Percentiles rank a stretch among this genome's conserved stretches.
Conservation (phyloP, 805 yeast genomes). For the Metschnikowia sp. region DNA sequence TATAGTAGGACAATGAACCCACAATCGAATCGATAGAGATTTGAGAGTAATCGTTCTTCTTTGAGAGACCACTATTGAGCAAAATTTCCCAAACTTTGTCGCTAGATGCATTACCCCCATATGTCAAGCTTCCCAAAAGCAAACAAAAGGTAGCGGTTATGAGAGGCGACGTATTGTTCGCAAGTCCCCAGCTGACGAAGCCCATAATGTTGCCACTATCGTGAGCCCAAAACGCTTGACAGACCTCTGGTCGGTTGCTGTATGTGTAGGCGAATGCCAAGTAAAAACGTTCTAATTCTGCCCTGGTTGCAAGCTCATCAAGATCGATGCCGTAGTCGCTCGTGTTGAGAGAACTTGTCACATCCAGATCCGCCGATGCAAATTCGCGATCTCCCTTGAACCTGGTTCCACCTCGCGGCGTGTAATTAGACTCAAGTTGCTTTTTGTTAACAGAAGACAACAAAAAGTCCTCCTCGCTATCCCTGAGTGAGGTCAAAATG, state of each 20-base stretch:
- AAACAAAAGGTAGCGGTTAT: conserved; percentile 80
- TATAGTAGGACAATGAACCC: conserved; percentile 52
- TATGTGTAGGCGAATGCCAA: conserved; percentile 69
- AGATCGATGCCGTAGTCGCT: conserved; percentile 36
- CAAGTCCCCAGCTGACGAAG: conserved; percentile 84
- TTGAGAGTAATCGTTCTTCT: conserved; percentile 38
- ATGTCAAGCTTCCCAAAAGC: conserved; percentile 71
- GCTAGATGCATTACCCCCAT: conserved; percentile 53
- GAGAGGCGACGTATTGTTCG: conserved; percentile 68
- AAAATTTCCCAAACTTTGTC: conserved; percentile 38
- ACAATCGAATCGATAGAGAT: conserved; percentile 57
- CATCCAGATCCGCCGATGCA: not conserved
- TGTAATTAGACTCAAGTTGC: conserved; percentile 36
- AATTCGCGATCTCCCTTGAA: not conserved
- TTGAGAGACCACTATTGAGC: conserved; percentile 22
- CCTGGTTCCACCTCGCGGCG: conserved; percentile 1
- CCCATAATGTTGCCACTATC: conserved; percentile 62
- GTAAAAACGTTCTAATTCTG: conserved; percentile 86
- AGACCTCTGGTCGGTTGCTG: conserved; percentile 54
- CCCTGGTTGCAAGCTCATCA: conserved; percentile 64
- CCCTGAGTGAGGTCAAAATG: conserved; percentile 62
- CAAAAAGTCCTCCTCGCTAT: conserved; percentile 70
- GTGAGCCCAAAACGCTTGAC: conserved; percentile 58
- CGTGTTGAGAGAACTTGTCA: not conserved
- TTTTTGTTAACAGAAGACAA: conserved; percentile 43